phyloP scores from a whole-genome alignment of 768 basidiomycete genomes.

The Tephrocybe sp. region DNA sequence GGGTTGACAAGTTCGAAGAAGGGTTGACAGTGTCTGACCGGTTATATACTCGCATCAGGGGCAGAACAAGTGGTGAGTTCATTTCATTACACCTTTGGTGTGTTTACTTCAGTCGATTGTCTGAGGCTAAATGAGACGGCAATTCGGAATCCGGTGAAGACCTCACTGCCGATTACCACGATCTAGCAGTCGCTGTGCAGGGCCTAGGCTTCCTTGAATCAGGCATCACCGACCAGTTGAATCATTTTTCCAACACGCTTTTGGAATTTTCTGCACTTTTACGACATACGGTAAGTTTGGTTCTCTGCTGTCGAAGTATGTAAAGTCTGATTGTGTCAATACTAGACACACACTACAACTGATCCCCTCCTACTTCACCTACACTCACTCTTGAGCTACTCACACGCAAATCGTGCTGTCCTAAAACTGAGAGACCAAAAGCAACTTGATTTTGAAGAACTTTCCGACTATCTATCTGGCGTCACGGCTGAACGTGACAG shows the following conservation, averaged over 20 bases:
- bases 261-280: constrained; percentile 92
- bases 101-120: constrained; percentile 40
- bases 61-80: constrained; percentile 83
- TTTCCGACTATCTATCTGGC: constrained; percentile 92
- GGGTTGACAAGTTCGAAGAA: constrained; percentile 95
- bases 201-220: constrained; percentile 97
- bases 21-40: constrained; percentile 82
- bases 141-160: constrained; percentile 85
- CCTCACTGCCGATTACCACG: constrained; percentile 96
- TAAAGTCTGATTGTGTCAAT: not conserved
- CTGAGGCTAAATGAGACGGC: constrained; percentile 87
- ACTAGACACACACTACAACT: constrained; percentile 83
- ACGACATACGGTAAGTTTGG: constrained; percentile 68
- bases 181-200: constrained; percentile 93
- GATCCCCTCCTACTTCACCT: constrained; percentile 91
- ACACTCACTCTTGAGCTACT: constrained; percentile 92
- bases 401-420: constrained; percentile 90
- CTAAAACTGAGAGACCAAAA: constrained; percentile 97
- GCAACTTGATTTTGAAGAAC: constrained; percentile 97
- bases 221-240: constrained; percentile 96
- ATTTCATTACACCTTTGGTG: constrained; percentile 20
- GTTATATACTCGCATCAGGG: constrained; percentile 74
- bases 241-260: constrained; percentile 94
- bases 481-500: constrained; percentile 92
- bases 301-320: constrained; percentile 1